Evolutionary conservation across 148 eudicot species (phyloP), one percentile per base, ranked within the genome.

Genomic region (Rhododendron williamsianum): DNA sequence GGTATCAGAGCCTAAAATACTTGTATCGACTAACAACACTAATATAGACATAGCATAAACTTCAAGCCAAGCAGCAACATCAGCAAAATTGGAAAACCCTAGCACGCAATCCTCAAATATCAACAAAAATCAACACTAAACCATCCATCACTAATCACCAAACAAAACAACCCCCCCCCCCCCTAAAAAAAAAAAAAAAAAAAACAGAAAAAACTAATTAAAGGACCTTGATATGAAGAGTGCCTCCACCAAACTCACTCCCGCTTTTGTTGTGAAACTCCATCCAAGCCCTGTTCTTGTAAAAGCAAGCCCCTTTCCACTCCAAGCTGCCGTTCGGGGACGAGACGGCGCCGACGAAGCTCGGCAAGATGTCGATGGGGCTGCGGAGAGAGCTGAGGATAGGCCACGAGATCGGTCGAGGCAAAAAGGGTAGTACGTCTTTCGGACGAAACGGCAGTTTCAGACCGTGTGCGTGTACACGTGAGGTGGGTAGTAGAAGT

Each of bases 271-370:
- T 97, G 81, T 97, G 94, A 88, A 97, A 92, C 90, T 95, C 98
- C 89, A 97, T 84, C 98, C 99, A 95, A 86, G 99, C 99, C 87
- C 85, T 86, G 83, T 90, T 95, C 49, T 95, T 54, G 84, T 94
- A 94, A 86, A 97, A 97, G 88, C 99, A 95, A 88, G 96, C 92
- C 21, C 99, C 99, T 85, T 95, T 95, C 99, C 99, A 97, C 35
- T 88, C 86, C 88, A 92, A 86, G 63, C 84, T 80, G 25, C 90
- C 86, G 38, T 72, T 27, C 1, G 49, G 5, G 35, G 90, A 78
- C 54, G 91, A 87, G 63, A 93, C 98, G 2, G 94, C 90, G 16
- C 98, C 99, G 11, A 97, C 95, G 79, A 94, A 97, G 9, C 93
- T 87, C 48, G 99, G 98, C 86, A 97, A 43, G n/a, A 95, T 85